phyloP scores from a whole-genome alignment of 768 basidiomycete genomes.

The Lentinula boryana region DNA sequence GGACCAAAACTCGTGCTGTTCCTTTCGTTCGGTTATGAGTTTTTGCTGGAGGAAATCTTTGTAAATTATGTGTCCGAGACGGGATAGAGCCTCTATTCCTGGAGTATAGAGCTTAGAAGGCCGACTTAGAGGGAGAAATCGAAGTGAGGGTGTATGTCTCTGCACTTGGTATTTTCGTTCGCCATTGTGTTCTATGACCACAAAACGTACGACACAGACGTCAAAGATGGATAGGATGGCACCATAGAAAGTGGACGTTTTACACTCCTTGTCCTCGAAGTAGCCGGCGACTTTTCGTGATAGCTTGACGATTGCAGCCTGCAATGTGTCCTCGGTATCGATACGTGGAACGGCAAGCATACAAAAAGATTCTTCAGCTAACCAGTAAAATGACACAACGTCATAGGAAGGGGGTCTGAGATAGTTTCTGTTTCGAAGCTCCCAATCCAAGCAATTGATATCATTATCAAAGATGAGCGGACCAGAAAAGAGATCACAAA shows the following conservation, averaged over 20 bases:
- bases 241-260: neutral
- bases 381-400: neutral
- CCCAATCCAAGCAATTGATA: neutral
- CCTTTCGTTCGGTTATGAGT: neutral
- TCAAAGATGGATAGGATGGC: neutral
- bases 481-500: neutral
- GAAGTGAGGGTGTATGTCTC: neutral
- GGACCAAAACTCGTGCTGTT: neutral
- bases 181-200: neutral
- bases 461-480: neutral
- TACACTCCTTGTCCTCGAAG: neutral
- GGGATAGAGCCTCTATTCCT: neutral
- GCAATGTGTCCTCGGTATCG: neutral
- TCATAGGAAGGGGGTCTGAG: no score
- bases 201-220: neutral
- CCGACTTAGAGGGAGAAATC: neutral
- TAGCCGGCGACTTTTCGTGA: no score
- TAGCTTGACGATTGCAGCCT: no score
- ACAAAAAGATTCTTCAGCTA: neutral
- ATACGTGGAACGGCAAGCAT: neutral
- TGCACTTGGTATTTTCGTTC: no score
- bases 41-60: neutral
- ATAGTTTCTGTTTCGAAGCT: neutral
- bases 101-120: neutral
- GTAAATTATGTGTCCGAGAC: neutral